phyloP scores from a whole-genome alignment of 2,329 filamentous ascomycete genomes.

The Albophoma yamanashiensis region DNA sequence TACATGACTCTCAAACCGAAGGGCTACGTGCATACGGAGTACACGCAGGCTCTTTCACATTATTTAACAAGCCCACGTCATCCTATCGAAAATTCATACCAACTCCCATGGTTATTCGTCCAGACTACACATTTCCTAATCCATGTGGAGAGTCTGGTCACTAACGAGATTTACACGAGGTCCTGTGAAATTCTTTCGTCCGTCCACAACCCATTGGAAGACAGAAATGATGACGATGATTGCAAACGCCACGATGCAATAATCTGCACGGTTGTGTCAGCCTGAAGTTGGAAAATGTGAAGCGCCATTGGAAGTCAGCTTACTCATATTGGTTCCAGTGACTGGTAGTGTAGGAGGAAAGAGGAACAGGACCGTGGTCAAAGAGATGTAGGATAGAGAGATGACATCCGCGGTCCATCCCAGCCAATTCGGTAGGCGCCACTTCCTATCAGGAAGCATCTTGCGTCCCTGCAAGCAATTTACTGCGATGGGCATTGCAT shows the following conservation, averaged over 20 bases:
- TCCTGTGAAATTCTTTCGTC: constrained; percentile 31
- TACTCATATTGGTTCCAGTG: constrained; percentile 54
- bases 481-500: constrained; percentile 62
- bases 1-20: too few species aligned
- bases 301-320: not conserved
- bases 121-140: not conserved
- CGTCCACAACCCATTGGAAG: constrained; percentile 33
- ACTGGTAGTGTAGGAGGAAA: constrained; percentile 58
- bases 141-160: not conserved
- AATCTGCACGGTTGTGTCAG: constrained; percentile 16
- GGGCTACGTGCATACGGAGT: not conserved
- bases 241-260: constrained; percentile 34
- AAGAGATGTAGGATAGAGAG: constrained; percentile 50
- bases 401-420: constrained; percentile 24
- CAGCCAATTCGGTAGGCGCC: constrained; percentile 20
- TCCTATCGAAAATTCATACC: not conserved
- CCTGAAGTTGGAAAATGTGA: too few species aligned
- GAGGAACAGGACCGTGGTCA: constrained; percentile 62
- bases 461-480: constrained; percentile 54
- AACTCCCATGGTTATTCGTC: not conserved
- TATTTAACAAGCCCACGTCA: not conserved
- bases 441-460: constrained; percentile 44
- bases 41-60: not conserved
- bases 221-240: constrained; percentile 31
- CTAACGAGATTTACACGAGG: constrained; percentile 10